Evolutionary conservation across 2,329 filamentous ascomycete species (phyloP), one percentile per base, ranked within the genome.

Genomic region (Fusarium aywerte): DNA sequence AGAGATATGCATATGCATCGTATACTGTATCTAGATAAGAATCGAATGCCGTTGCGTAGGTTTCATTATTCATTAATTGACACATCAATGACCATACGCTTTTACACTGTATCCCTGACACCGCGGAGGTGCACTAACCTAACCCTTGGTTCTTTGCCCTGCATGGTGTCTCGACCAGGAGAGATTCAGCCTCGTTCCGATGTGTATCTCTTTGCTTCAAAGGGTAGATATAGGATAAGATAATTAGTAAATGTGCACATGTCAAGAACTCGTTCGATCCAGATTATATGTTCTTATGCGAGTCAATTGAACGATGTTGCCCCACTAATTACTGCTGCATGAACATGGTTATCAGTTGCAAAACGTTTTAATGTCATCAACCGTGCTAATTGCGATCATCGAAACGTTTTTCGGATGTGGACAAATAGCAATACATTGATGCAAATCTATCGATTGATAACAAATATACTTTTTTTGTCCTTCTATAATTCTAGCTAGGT

Each of bases 41-140:
- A 25, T 15, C 7, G 11, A 10, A 6, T 12, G 16, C 7, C 20
- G 3, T 20, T 33, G 6, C 47, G 32, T n/a, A 48, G 20, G 38
- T 29, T 27, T 49, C 31, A 63, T 51, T 63, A 58, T 47, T 64
- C 59, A 64, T 64, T 33, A 40, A n/a, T 52, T 63, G 59, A 63
- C 60, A 63, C 58, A 63, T 63, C 58, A 18, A 13, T n/a, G 16
- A 18, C 10, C 13, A 10, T 7, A 33, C 32, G 4, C 9, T n/a
- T 60, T 21, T 40, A 55, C 40, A 25, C 23, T 43, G 25, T n/a
- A 16, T n/a, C 15, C 15, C 11, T 9, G 9, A 4, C 7, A 51
- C 60, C 60, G 60, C 60, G 60, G 60, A 63, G 44, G 25, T 63
- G 25, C 15, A 36, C n/a, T 27, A 27, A 7, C 27, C 27, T 27